Conservation (phyloP, 208 protist genomes). For the Blastocrithidia nonstop region DNA sequence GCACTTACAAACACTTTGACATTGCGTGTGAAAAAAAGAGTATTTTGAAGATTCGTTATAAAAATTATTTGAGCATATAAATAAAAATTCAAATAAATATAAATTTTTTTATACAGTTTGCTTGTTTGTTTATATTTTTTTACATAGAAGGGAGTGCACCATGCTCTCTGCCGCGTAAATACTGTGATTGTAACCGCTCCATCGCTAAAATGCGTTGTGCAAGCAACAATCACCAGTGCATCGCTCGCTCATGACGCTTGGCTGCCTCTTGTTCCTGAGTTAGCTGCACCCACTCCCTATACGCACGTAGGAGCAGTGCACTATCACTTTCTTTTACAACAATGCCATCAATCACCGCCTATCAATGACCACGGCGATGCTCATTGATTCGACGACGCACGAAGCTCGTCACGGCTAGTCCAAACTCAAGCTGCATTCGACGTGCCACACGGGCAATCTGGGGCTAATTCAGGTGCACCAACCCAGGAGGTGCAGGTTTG, state of each 20-base stretch:
- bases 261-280: conserved; percentile 68
- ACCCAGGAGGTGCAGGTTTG: conserved; percentile 19
- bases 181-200: conserved; percentile 62
- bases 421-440: conserved; percentile 65
- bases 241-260: conserved; percentile 45
- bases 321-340: conserved; percentile 48
- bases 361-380: conserved; percentile 58
- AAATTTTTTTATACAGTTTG: background rate
- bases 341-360: conserved; percentile 63
- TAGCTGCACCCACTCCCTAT: conserved; percentile 72
- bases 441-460: conserved; percentile 71
- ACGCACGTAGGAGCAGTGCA: conserved; percentile 35
- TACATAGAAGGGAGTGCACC: conserved; percentile 20
- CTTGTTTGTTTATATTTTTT: background rate
- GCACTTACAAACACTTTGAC: too few species aligned
- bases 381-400: conserved; percentile 38
- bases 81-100: background rate
- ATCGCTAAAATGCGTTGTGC: conserved; percentile 55
- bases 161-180: conserved; percentile 32
- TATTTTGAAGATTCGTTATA: too few species aligned
- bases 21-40: too few species aligned
- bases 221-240: conserved; percentile 77
- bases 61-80: background rate
- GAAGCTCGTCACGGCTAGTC: conserved; percentile 63
- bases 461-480: conserved; percentile 56